These are phyloP conservation scores for Pseudonitzschia delicatissima DNA, from an alignment of 108 stramenopile genomes.

Conservation along the genomic window DNA sequence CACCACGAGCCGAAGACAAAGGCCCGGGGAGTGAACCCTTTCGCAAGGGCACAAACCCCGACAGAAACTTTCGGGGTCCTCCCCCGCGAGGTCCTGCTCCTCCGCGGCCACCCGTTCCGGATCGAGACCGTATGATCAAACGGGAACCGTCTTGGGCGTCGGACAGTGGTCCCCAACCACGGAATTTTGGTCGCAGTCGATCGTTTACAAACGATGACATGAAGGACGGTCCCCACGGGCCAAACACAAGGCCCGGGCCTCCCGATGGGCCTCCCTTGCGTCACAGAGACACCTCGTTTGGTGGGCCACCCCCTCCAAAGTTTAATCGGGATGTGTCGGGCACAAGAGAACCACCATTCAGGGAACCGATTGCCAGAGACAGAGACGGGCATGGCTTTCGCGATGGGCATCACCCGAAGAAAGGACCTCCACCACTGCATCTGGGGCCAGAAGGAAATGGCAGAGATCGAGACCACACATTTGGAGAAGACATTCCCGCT, in stretches of 20 bases:
- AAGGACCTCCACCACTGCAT: not conserved
- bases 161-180: not conserved
- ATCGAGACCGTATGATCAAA: not conserved
- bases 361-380: not conserved
- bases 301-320: not conserved
- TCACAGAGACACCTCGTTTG: not conserved
- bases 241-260: not conserved
- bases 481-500: not conserved
- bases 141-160: not conserved
- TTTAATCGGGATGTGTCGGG: not conserved
- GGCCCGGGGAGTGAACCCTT: not conserved
- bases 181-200: not conserved
- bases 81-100: not conserved
- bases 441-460: not conserved
- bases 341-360: not conserved
- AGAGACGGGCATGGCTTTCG: not conserved
- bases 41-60: not conserved
- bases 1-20: not conserved
- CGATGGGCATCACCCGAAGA: not conserved
- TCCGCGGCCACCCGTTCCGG: not conserved
- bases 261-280: not conserved
- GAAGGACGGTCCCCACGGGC: not conserved
- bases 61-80: not conserved
- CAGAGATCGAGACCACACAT: slow-evolving; percentile 2
- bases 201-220: not conserved